Evolutionary conservation across 148 eudicot genomes (phyloP), one percentile per base, ranked within the genome.

Genomic region (Linanthus parryae): DNA sequence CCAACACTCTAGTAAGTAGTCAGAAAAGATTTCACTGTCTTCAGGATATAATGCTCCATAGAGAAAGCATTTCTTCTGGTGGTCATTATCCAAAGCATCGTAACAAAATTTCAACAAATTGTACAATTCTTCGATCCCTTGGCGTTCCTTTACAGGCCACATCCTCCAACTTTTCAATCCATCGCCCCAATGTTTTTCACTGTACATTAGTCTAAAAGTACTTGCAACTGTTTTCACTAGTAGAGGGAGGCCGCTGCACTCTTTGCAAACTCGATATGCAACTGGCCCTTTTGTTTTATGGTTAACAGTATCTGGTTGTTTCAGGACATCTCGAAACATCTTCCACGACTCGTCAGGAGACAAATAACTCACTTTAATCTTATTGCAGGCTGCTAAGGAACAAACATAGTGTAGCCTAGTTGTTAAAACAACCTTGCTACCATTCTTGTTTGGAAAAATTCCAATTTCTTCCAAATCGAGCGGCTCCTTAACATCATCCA

Each of bases 401-500:
- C 48, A 42, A 40, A 60, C 64, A 14, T 20, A 31, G 1, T 31
- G 35, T 4, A 14, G 7, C 41, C 44, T 60, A 27, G 48, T 50
- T 25, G 64, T 60, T 36, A 60, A 28, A 13, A 60, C 56, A 14
- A 49, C 9, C 33, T 60, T 60, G 56, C 64, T 39, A 0, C 49
- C 64, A 18, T 19, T 18, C 7, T n/a, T 22, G 9, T 22, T 17
- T 3, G 3, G 6, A 26, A 33, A 48, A 40, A 60, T 49, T 15
- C 64, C 64, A 3, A 60, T 19, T 16, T n/a, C 19, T 0, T 4
- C 1, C 15, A 60, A 40, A 21, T 47, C 41, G n/a, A 60, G 40
- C 14, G 14, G 24, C 29, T 40, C 41, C n/a, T 50, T 60, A 10
- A 60, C 64, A 40, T 50, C 64, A 60, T 60, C 64, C 30, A 49